Base-by-base conservation (phyloP, 805 yeast genomes). In the Starmerella ratchasimensis region DNA sequence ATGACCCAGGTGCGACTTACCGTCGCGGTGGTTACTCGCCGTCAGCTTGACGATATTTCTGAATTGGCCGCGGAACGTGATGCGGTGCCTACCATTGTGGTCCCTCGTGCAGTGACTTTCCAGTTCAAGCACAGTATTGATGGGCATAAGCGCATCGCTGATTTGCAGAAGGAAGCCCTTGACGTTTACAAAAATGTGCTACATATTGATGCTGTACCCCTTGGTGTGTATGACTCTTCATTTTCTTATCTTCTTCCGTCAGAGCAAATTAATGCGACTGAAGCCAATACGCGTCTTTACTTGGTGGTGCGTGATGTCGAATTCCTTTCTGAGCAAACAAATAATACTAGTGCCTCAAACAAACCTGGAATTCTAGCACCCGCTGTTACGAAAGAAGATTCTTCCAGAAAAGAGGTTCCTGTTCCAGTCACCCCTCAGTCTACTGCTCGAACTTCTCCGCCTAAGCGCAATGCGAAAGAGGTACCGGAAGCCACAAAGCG, bases 191-290 rank as follows among this genome's bases (percentile, higher is more conserved):
- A 39, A 22, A 31, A 19, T 18, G 32, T 30, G 11, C 11, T 15
- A 7, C 22, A 26, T 11, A 37, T 33, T 4, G 21, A 21, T 10
- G 43, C 41, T 3, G 24, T 15, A 2, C 20, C 34, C 2, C 21
- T 25, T 13, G 32, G 41, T 3, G 27, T 43, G 9, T 33, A 31
- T 14, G 46, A 43, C 18, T 7, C 30, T 4, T 18, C 29, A 13
- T 43, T 43, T 22, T 43, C 38, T 15, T 40, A 34, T 9, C 27
- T 43, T 20, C 34, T 24, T 11, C 33, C 37, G 3, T 25, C 31
- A 9, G 39, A 38, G 15, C 21, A 29, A 3, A 15, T 38, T 24
- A 24, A n/a, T n/a, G 17, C 32, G 14, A 23, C 32, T 6, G 35
- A 33, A 14, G 16, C 37, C 2, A 11, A 36, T 3, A 8, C 30